Evolutionary conservation across 176 grass and related monocot species (phyloP).

Genomic region (Oropetium thomaeum): DNA sequence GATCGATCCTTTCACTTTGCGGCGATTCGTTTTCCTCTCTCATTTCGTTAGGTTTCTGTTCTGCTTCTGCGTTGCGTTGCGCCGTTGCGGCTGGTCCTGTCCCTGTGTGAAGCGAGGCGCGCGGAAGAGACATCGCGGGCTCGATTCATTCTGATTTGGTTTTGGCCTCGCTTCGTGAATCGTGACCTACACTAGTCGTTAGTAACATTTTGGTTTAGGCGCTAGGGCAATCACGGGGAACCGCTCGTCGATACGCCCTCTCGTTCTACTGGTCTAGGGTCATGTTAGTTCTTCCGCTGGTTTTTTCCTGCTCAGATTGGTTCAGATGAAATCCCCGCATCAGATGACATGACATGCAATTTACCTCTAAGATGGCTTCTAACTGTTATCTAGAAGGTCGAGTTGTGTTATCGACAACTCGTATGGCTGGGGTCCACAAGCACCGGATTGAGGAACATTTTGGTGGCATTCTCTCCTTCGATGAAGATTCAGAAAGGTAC

Average conservation of each 20-base stretch:
- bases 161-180: neutral
- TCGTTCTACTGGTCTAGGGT: neutral
- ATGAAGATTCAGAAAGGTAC: slow-evolving; percentile 48
- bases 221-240: neutral
- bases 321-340: neutral
- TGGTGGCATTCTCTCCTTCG: slow-evolving; percentile 25
- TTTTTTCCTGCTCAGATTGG: neutral
- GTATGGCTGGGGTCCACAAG: slow-evolving; percentile 7
- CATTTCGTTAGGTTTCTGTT: neutral
- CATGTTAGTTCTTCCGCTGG: neutral
- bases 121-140: neutral
- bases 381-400: neutral
- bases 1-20: neutral
- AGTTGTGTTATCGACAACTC: neutral
- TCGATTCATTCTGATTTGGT: neutral
- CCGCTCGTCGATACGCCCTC: neutral
- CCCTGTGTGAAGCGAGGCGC: neutral
- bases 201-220: too few relatives aligned
- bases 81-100: neutral
- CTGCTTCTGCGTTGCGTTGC: neutral
- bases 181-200: neutral
- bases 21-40: neutral
- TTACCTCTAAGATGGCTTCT: neutral
- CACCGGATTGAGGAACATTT: slow-evolving; percentile 6
- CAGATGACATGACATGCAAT: neutral